These are phyloP conservation scores for Aspergillus costaricaensis DNA, from an alignment of 2,329 filamentous ascomycete species.

Conservation along the genomic window DNA sequence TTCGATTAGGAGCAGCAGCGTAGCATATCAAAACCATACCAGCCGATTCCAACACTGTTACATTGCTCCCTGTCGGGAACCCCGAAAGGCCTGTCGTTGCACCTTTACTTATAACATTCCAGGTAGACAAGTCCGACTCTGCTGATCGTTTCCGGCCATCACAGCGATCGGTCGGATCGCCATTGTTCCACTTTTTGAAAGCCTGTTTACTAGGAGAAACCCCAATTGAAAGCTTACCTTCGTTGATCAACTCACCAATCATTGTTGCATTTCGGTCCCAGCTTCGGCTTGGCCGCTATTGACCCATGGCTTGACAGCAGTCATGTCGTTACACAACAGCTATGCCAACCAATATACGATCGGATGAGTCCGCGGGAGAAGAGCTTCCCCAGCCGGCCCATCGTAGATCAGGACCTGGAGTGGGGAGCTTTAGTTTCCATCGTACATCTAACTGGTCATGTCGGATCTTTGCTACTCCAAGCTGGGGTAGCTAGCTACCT, in stretches of 20 bases:
- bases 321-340: neutral
- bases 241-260: neutral
- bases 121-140: neutral
- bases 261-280: neutral
- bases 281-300: neutral
- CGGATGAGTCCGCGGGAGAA: neutral
- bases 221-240: neutral
- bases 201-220: neutral
- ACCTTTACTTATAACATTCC: no score
- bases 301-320: neutral
- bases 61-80: no score
- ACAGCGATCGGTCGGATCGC: neutral
- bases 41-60: no score
- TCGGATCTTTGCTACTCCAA: neutral
- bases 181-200: neutral
- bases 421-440: neutral
- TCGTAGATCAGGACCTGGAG: neutral
- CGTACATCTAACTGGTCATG: no score
- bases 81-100: no score
- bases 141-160: neutral
- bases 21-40: no score
- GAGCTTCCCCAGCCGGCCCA: no score
- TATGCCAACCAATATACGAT: neutral
- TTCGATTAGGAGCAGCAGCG: no score
- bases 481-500: neutral